Percentiles rank a stretch among this genome's conserved stretches.
Conservation (phyloP, 495 filamentous ascomycete genomes). For the Xanthoparmelia taractica region DNA sequence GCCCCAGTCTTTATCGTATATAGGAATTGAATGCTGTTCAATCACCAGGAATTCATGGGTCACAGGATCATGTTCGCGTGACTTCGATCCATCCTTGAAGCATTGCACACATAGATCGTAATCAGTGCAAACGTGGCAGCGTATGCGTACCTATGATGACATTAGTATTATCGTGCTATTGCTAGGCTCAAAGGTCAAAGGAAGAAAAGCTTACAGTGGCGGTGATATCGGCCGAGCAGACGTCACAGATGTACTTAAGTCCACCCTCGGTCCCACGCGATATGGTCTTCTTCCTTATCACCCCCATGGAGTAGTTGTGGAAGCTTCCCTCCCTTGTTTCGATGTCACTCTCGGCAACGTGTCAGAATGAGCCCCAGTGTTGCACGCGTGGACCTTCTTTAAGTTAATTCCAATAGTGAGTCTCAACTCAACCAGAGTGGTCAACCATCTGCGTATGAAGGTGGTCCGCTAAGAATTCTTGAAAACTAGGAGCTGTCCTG, state of each 20-base stretch:
- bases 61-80: conserved; percentile 72
- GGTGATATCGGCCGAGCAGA: conserved; percentile 91
- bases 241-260: conserved; percentile 90
- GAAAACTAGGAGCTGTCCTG: no score
- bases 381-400: neutral
- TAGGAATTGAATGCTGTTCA: conserved; percentile 95
- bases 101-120: conserved; percentile 97
- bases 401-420: neutral
- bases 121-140: conserved; percentile 77
- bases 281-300: conserved; percentile 93
- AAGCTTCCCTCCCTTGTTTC: neutral
- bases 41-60: conserved; percentile 89
- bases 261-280: conserved; percentile 83
- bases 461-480: neutral
- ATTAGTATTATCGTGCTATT: neutral
- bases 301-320: conserved; percentile 56
- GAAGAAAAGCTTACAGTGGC: conserved; percentile 63
- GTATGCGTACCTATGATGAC: conserved; percentile 70
- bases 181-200: conserved; percentile 5
- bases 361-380: neutral
- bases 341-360: neutral
- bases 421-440: neutral
- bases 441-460: neutral
- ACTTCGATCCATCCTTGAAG: conserved; percentile 70
- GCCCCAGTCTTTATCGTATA: conserved; percentile 92